Conservation (phyloP, 768 basidiomycete species). For the Xerocomus spinulosus region DNA sequence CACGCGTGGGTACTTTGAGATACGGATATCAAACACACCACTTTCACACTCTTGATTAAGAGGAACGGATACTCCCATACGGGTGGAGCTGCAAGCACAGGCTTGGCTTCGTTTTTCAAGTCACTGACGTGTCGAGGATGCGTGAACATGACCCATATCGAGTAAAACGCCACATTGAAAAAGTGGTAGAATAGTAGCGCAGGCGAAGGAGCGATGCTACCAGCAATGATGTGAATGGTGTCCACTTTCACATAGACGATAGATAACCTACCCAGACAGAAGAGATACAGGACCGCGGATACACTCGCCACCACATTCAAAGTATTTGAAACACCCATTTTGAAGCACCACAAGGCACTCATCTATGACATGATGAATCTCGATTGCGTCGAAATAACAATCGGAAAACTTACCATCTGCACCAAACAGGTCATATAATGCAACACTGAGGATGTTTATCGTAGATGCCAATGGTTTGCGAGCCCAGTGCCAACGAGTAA, state of each 20-base stretch:
- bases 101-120: slow-evolving; percentile 30
- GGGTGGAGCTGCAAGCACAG: slow-evolving; percentile 38
- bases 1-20: not conserved
- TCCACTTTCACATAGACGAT: not conserved
- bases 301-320: slow-evolving; percentile 88
- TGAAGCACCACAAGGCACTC: slow-evolving; percentile 59
- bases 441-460: slow-evolving; percentile 89
- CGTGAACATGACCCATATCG: slow-evolving; percentile 86
- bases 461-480: slow-evolving; percentile 81
- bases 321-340: slow-evolving; percentile 95
- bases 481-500: slow-evolving; percentile 80
- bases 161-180: slow-evolving; percentile 92
- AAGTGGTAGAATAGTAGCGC: slow-evolving; percentile 83
- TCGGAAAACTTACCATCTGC: slow-evolving; percentile 68
- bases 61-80: slow-evolving; percentile 68
- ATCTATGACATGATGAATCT: slow-evolving; percentile 37
- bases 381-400: not conserved
- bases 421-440: slow-evolving; percentile 90
- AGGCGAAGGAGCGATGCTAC: slow-evolving; percentile 77
- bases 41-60: slow-evolving; percentile 53
- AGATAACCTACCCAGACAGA: slow-evolving; percentile 69
- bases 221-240: not conserved
- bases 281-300: slow-evolving; percentile 85
- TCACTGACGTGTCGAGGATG: slow-evolving; percentile 36
- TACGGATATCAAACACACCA: slow-evolving; percentile 44